phyloP scores from a whole-genome alignment of 305 asterid genomes.

The Rubia occidens region DNA sequence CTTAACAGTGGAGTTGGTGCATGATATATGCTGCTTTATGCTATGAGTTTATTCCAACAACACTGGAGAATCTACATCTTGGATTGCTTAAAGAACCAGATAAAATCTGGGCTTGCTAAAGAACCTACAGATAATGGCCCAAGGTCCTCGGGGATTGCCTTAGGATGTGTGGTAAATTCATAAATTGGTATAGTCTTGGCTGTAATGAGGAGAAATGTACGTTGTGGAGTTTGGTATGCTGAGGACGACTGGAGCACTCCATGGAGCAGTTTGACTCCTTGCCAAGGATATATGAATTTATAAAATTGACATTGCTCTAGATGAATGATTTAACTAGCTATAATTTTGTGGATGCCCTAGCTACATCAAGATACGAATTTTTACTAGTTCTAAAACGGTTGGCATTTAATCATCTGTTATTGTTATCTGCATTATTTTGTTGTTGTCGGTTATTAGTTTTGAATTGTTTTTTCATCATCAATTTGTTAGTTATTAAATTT shows the following conservation, averaged over 20 bases:
- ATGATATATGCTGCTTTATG: slow-evolving; percentile 20
- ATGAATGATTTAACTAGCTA: no score
- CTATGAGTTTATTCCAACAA: slow-evolving; percentile 23
- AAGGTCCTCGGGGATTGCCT: slow-evolving; percentile 63
- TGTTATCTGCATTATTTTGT: no score
- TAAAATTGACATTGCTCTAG: no score
- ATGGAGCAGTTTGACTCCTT: no score
- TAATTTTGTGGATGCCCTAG: no score
- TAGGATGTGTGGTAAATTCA: slow-evolving; percentile 82
- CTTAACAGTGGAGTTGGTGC: slow-evolving; percentile 25
- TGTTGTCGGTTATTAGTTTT: no score
- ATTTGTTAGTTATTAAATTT: no score
- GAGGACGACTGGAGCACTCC: slow-evolving; percentile 69
- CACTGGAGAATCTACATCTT: slow-evolving; percentile 27
- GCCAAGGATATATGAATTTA: no score
- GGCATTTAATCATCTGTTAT: no score
- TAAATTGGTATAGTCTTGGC: slow-evolving; percentile 97
- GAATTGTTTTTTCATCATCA: no score
- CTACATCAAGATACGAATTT: no score
- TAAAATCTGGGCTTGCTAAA: slow-evolving; percentile 32
- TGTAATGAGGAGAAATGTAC: slow-evolving; percentile 96
- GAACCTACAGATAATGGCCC: slow-evolving; percentile 28
- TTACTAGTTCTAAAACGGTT: no score
- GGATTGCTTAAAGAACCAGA: slow-evolving; percentile 44
- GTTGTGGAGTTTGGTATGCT: slow-evolving; percentile 88